Evolutionary conservation across 2,329 filamentous ascomycete species (phyloP), one percentile per base, ranked within the genome.

Genomic region (Ophiostoma pallidulum): DNA sequence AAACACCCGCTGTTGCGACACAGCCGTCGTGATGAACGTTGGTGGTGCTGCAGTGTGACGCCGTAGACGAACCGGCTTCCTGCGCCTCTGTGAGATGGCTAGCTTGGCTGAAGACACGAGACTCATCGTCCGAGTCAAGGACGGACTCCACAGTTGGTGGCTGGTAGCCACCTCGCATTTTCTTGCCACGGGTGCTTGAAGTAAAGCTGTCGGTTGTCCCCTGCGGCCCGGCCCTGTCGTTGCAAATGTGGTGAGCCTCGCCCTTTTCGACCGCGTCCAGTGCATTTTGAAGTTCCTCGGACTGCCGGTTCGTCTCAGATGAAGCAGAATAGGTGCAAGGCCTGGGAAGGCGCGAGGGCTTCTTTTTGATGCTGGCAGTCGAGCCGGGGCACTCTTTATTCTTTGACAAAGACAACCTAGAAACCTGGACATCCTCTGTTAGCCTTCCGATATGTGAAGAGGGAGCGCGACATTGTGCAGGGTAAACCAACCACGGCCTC

Each of bases 81-180:
- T n/a, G n/a, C n/a, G n/a, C n/a, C n/a, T n/a, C n/a, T n/a, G n/a
- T n/a, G n/a, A n/a, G n/a, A 28, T 28, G 5, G 24, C 24, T 28
- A 28, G 24, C 24, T 6, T 28, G 10, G 24, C 24, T 10, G 10
- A 28, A 10, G 10, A 10, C 24, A 28, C 24, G 5, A 9, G 35
- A 31, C 14, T 45, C 39, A 10, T 35, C 28, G 22, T 49, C 49
- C n/a, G 48, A 44, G 10, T 52, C 52, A 4, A 42, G 8, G 8
- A 52, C 45, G 6, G 53, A 51, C 16, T 53, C 53, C 5, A 54
- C 53, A 3, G 48, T 51, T 2, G 51, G 53, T 2, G 46, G 48
- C 2, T 29, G 44, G 38, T 54, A 53, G 2, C 48, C 41, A 4
- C 38, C 19, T 8, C n/a, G 26, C 9, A 13, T 33, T 13, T 22